Evolutionary conservation across 139 green algal genomes (phyloP), one percentile per base, ranked within the genome.

Genomic region (Chlorella sp.): DNA sequence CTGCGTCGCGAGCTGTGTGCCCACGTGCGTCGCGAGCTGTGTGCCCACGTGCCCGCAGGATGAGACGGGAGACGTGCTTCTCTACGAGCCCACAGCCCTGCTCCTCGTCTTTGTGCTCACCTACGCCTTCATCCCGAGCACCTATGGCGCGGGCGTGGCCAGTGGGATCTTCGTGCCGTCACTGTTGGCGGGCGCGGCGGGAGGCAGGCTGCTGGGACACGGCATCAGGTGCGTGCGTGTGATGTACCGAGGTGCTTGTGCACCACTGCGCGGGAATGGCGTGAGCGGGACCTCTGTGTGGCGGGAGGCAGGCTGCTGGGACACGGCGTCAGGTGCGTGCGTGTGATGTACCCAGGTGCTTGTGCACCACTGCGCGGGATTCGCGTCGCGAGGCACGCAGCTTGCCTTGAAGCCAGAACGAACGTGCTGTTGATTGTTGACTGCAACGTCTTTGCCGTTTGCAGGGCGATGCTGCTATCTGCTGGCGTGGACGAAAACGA

Each of bases 81-180:
- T 55, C 10, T 55, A 24, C 17, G 42, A 55, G 42, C 42, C 42
- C 42, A 55, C 42, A 10, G 42, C 42, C 42, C 42, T 55, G 42
- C 10, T 10, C 42, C 42, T 55, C 42, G 17, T 55, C 10, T 55
- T 55, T 17, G 3, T 86, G 23, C 55, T 86, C 4, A 76, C 80
- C 32, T 87, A 81, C 67, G 33, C 69, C 36, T 74, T 90, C 69
- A 91, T 91, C 75, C 81, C 81, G 26, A 62, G 72, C 67, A 91
- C 89, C 14, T 92, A 90, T 69, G 90, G 90, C 34, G 81, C 91
- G 31, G 89, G 88, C 24, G 84, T 86, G 30, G 77, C 84, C 42
- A 88, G 87, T 49, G 89, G 88, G 20, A 73, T 94, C 10, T 93
- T 94, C 77, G 85, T 95, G 36, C 88, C 89, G 0, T 87, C 80